Conservation (phyloP, 2,329 filamentous ascomycete species). For the Trichoderma sp. region DNA sequence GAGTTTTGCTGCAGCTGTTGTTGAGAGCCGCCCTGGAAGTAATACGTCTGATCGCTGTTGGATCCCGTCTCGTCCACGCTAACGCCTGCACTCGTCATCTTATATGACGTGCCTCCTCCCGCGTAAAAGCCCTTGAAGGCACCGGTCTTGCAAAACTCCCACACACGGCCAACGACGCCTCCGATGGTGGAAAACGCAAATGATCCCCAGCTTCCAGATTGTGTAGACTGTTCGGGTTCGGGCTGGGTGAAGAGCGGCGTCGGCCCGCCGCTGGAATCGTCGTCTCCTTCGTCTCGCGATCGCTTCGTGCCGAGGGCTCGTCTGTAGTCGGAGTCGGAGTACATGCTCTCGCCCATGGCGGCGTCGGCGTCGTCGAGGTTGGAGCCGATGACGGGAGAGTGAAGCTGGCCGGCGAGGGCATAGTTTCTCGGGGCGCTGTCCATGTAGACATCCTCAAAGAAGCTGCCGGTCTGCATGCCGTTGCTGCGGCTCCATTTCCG, state of each 20-base stretch:
- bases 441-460: slow-evolving; percentile 23
- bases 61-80: slow-evolving; percentile 25
- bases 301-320: slow-evolving; percentile 50
- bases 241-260: slow-evolving; percentile 33
- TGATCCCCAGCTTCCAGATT: slow-evolving; percentile 51
- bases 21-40: slow-evolving; percentile 32
- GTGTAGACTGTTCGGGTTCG: slow-evolving; percentile 29
- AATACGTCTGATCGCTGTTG: slow-evolving; percentile 26
- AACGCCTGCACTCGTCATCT: slow-evolving; percentile 40
- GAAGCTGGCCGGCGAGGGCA: slow-evolving; percentile 53
- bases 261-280: slow-evolving; percentile 30
- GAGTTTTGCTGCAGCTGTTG: background rate
- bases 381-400: slow-evolving; percentile 41
- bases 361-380: slow-evolving; percentile 30
- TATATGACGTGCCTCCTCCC: slow-evolving; percentile 73
- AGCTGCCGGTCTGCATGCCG: background rate
- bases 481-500: slow-evolving; percentile 44
- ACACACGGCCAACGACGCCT: slow-evolving; percentile 71
- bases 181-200: slow-evolving; percentile 62
- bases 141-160: slow-evolving; percentile 72
- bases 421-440: slow-evolving; percentile 35
- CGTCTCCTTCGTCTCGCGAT: slow-evolving; percentile 36
- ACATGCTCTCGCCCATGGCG: slow-evolving; percentile 51
- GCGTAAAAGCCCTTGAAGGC: slow-evolving; percentile 84
- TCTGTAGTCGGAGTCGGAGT: slow-evolving; percentile 57